Base-by-base conservation (phyloP, 768 basidiomycete species). In the Piloderma croceum region DNA sequence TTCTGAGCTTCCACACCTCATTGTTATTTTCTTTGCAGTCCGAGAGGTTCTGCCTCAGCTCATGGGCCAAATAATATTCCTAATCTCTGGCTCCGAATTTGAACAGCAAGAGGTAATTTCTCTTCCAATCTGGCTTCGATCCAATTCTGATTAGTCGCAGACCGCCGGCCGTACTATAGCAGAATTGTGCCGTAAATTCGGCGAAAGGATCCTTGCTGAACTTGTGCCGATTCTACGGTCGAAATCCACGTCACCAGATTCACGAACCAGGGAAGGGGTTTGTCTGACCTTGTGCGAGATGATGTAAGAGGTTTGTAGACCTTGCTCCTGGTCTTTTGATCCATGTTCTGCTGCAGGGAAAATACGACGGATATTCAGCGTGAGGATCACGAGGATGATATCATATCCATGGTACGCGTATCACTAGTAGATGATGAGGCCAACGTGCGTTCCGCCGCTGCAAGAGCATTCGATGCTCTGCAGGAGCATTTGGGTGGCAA, bases 171-270 rank as follows among this genome's bases (percentile, higher is more conserved):
- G 90, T 27, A 96, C 92, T 2, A 77, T 88, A 6, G 76, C 78
- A 9, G 94, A 99, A 58, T 61, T 97, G 0, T 96, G 90, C 59
- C 83, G 87, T 59, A 98, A 97, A 62, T 93, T 93, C 51, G 94
- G 96, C 12, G 96, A 98, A 60, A 80, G 83, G 42, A 81, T 94
- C 43, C 54, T 98, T 25, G 80, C 76, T 17, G 92, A 92, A 47
- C 81, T 94, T 37, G 72, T 98, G 48, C 69, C 78, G 3, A 83
- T 90, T 39, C 63, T 99, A 44, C 85, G 83, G 39, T 64, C 70
- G 15, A 77, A 79, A 32, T 76, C 82, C 3, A 62, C 61, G 5
- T 86, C 84, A 0, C 63, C 70, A 3, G 80, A 88, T 52, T 49
- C 79, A 7, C 63, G 77, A 37, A 31, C 34, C 15, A 63, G 81